phyloP scores from a whole-genome alignment of 139 green algal genomes.

The Micractinium sp. region DNA sequence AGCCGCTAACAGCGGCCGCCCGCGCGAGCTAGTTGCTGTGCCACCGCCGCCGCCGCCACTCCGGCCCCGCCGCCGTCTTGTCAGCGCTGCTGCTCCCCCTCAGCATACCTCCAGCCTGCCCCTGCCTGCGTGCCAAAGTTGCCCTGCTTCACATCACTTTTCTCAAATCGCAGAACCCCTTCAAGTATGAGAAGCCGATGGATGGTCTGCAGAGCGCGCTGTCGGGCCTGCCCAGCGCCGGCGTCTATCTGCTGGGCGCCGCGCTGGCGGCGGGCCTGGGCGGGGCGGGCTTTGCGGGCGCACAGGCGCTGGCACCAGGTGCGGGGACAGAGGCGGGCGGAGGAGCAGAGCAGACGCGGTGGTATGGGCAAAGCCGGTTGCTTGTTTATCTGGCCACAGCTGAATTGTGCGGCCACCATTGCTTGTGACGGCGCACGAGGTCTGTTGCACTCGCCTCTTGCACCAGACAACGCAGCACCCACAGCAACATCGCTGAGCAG shows the following conservation, averaged over 20 bases:
- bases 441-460: too few relatives aligned
- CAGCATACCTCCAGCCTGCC: too few relatives aligned
- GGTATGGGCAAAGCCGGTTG: background rate
- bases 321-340: too few relatives aligned
- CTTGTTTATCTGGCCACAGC: too few relatives aligned
- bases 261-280: conserved; percentile 56
- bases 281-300: conserved; percentile 49
- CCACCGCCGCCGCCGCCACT: background rate
- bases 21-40: background rate
- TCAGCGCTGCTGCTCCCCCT: background rate
- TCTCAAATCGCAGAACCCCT: conserved; percentile 56
- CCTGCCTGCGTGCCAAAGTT: background rate
- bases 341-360: background rate
- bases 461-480: too few relatives aligned
- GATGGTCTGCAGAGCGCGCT: conserved; percentile 66
- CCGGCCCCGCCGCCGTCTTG: background rate
- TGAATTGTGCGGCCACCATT: too few relatives aligned
- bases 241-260: conserved; percentile 69
- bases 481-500: too few relatives aligned
- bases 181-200: conserved; percentile 54
- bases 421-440: too few relatives aligned
- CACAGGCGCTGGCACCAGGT: conserved; percentile 24
- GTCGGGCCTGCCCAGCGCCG: conserved; percentile 56
- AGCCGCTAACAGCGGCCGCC: background rate
- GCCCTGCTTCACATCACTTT: background rate